Conservation (phyloP, 345 rosid species). For the Brassica nigra region DNA sequence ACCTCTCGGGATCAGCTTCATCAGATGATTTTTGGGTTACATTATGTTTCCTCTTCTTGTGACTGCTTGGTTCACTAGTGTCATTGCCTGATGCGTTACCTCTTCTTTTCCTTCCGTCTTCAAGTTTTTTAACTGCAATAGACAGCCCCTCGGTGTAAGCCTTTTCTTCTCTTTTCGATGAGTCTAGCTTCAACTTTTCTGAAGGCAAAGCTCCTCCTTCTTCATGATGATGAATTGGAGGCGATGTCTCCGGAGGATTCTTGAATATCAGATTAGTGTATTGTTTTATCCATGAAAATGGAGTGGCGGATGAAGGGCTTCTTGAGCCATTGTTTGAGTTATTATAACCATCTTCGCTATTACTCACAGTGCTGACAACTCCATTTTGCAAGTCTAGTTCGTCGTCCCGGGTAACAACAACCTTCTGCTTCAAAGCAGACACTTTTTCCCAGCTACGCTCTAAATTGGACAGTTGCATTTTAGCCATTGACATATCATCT, state of each 20-base stretch:
- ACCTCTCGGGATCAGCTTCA: constrained; percentile 44
- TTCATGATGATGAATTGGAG: constrained; percentile 28
- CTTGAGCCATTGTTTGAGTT: constrained; percentile 37
- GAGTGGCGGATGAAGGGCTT: constrained; percentile 51
- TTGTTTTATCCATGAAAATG: constrained; percentile 77
- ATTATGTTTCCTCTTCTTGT: constrained; percentile 63
- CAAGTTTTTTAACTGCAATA: constrained; percentile 45
- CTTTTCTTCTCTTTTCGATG: constrained; percentile 46
- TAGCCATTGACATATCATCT: constrained; percentile 68
- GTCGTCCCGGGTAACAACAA: too few species aligned
- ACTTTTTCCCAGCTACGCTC: constrained; percentile 61
- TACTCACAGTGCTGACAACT: constrained; percentile 30
- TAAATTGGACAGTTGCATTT: constrained; percentile 62
- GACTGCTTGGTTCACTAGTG: constrained; percentile 38
- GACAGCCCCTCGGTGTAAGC: constrained; percentile 33
- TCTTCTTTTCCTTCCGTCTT: constrained; percentile 63
- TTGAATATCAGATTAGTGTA: constrained; percentile 69
- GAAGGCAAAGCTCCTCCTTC: constrained; percentile 22
- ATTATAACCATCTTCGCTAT: constrained; percentile 46
- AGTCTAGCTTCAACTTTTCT: constrained; percentile 34
- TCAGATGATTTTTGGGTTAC: constrained; percentile 37
- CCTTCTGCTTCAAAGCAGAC: constrained; percentile 54
- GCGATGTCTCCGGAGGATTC: constrained; percentile 52
- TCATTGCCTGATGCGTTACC: constrained; percentile 39
- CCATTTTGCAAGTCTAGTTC: constrained; percentile 36